phyloP scores from a whole-genome alignment of 2,329 filamentous ascomycete species.

The Chrysoporthe puriensis region DNA sequence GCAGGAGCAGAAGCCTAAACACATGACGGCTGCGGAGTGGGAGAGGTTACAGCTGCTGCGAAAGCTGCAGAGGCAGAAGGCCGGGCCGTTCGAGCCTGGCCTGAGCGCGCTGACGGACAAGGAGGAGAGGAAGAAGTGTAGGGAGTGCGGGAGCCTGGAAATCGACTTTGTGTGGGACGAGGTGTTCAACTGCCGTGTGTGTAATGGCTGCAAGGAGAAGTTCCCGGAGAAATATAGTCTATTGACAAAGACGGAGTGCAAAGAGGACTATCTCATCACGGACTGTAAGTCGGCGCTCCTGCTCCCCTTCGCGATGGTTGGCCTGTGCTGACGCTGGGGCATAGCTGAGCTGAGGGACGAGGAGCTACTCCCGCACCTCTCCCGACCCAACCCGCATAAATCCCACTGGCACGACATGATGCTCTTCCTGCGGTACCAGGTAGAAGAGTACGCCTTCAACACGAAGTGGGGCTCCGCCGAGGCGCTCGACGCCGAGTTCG shows the following conservation, averaged over 20 bases:
- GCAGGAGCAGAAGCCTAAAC: slow-evolving; percentile 71
- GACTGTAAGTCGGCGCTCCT: slow-evolving; percentile 65
- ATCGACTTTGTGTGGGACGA: slow-evolving; percentile 97
- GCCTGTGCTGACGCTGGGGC: slow-evolving; percentile 10
- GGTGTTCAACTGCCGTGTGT: slow-evolving; percentile 75
- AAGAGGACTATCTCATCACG: slow-evolving; percentile 92
- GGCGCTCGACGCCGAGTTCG: slow-evolving; percentile 86
- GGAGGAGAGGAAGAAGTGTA: slow-evolving; percentile 72
- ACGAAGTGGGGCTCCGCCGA: slow-evolving; percentile 91
- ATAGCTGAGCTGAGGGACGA: slow-evolving; percentile 86
- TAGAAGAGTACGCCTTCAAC: slow-evolving; percentile 89
- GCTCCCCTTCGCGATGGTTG: background rate
- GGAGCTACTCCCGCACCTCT: slow-evolving; percentile 83
- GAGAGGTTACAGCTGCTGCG: slow-evolving; percentile 78
- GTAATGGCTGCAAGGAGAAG: slow-evolving; percentile 85
- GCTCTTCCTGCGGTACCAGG: slow-evolving; percentile 89
- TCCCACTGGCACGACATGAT: slow-evolving; percentile 99
- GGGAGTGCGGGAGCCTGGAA: slow-evolving; percentile 81
- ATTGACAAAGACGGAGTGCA: slow-evolving; percentile 94
- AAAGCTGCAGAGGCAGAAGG: slow-evolving; percentile 71
- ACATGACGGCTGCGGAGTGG: slow-evolving; percentile 93
- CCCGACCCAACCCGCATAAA: slow-evolving; percentile 92
- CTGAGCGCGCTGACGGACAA: slow-evolving; percentile 73
- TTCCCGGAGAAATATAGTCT: slow-evolving; percentile 91
- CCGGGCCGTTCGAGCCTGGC: slow-evolving; percentile 86